These are phyloP conservation scores for Pseudisothecium myosuroides DNA, from an alignment of 225 moss, liverwort and hornwort genomes.

Conservation along the genomic window DNA sequence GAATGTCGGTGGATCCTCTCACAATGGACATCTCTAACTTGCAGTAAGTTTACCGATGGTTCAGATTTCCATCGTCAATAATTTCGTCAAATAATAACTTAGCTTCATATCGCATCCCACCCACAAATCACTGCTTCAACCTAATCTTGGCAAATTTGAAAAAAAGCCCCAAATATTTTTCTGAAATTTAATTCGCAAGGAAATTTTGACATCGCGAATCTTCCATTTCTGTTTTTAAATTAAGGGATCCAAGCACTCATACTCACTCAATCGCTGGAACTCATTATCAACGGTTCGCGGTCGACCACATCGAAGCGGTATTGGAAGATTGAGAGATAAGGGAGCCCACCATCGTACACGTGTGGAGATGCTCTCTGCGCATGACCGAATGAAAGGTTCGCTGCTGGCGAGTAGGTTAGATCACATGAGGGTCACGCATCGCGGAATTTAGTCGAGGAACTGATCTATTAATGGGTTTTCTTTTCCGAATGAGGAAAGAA, in stretches of 20 bases:
- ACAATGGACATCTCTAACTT: background rate
- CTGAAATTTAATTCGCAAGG: background rate
- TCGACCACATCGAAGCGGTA: background rate
- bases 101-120: background rate
- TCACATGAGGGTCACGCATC: constrained; percentile 5
- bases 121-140: background rate
- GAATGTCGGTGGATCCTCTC: constrained; percentile 9
- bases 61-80: background rate
- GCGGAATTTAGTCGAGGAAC: background rate
- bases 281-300: background rate
- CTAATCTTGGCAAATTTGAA: background rate
- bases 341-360: background rate
- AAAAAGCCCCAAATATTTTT: background rate
- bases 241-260: background rate
- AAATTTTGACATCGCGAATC: background rate
- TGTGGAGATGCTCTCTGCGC: background rate
- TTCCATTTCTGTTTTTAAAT: background rate
- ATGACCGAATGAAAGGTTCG: background rate
- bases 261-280: background rate
- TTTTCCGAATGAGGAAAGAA: constrained; percentile 8
- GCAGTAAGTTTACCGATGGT: background rate
- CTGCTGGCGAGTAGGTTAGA: background rate
- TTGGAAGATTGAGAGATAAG: background rate
- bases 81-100: background rate
- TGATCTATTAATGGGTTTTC: background rate